Evolutionary conservation across 805 yeast genomes (phyloP), one percentile per base, ranked within the genome.

Genomic region (Brettanomyces anomalus): DNA sequence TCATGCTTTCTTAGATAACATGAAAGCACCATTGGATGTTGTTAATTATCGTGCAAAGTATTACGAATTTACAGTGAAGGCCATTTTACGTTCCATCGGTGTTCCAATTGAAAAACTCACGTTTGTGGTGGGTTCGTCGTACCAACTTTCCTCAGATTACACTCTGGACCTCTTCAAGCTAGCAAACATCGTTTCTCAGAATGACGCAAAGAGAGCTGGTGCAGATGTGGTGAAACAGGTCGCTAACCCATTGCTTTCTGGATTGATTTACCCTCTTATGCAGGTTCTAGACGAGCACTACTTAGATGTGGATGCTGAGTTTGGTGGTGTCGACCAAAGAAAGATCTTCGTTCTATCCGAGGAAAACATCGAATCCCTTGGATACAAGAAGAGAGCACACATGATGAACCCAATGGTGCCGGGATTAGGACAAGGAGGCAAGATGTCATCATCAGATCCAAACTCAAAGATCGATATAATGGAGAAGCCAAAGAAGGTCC

Each of bases 331-430:
- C 43, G 99, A 93, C 65, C 98, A 93, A 71, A 81, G 99, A 68
- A 93, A 93, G 70, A 93, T 93, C 58, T 93, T 93, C 54, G 97
- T 88, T 21, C 73, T 93, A 43, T 97, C 98, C 7, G 98, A 93
- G 65, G 98, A 93, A 68, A 82, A 85, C 66, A 76, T 93, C 60
- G 89, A 81, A 36, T 60, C 77, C 40, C 57, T 93, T 44, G 97
- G 97, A 35, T 93, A 90, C 81, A 86, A 85, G 68, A 93, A 93
- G 74, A 82, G 99, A 63, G 98, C 95, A 26, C 99, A 93, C 68
- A 72, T 93, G 60, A 93, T 93, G 99, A 93, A 93, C 70, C 90
- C 88, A 43, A 90, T 93, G 97, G 96, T 94, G 38, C 98, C 98
- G 40, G 97, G 98, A 43, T 76, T 93, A 55, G 79, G 83, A 28